These are phyloP conservation scores for Mucor velutinosus DNA, from an alignment of 371 early-diverging fungal genomes.

Conservation along the genomic window DNA sequence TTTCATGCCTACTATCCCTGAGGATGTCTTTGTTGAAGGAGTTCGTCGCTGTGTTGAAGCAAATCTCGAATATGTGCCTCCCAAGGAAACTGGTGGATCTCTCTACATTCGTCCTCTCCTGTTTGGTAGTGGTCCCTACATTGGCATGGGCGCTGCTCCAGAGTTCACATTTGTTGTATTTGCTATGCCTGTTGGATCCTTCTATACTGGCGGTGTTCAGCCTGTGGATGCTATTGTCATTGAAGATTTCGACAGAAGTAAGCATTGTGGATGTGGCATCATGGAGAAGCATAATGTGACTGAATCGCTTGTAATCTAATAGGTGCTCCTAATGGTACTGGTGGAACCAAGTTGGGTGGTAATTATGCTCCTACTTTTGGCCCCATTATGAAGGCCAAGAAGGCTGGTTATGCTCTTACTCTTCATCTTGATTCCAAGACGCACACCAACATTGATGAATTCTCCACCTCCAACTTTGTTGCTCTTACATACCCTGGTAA, in stretches of 20 bases:
- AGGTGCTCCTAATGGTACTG: conserved; percentile 67
- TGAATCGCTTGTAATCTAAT: no score
- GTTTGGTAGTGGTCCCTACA: conserved; percentile 71
- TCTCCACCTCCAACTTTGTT: conserved; percentile 84
- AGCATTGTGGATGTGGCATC: conserved; percentile 2
- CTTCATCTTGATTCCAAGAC: conserved; percentile 76
- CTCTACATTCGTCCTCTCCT: conserved; percentile 74
- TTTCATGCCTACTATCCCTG: conserved; percentile 67
- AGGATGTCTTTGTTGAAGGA: conserved; percentile 70
- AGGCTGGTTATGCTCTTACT: conserved; percentile 69
- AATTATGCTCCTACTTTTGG: conserved; percentile 74
- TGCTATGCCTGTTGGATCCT: conserved; percentile 73
- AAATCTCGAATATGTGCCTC: conserved; percentile 78
- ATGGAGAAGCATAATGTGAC: no score
- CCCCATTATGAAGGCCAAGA: conserved; percentile 64
- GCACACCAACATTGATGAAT: conserved; percentile 74
- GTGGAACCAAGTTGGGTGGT: conserved; percentile 75
- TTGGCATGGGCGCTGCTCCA: conserved; percentile 68
- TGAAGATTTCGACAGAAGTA: conserved; percentile 75
- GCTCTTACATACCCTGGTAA: conserved; percentile 60
- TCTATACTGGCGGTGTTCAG: conserved; percentile 69
- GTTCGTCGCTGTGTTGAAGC: conserved; percentile 58
- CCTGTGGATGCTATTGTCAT: conserved; percentile 73
- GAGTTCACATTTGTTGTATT: conserved; percentile 76
- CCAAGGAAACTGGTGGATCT: conserved; percentile 64